Evolutionary conservation across 805 yeast genomes (phyloP).

Genomic region (Starmerella powellii): DNA sequence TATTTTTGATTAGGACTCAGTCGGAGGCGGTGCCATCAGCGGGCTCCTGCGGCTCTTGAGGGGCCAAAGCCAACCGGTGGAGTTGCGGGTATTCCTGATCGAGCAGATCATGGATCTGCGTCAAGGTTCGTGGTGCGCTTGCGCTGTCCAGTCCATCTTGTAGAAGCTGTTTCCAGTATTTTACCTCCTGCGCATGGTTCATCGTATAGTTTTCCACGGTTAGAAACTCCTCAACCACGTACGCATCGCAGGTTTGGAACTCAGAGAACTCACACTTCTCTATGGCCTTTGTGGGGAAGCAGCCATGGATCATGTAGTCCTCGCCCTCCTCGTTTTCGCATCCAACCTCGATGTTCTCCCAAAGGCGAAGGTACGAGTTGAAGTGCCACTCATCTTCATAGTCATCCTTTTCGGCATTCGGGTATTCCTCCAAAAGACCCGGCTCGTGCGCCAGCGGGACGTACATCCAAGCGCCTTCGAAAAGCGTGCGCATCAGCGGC

Average conservation of each 20-base stretch:
- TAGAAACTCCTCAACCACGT: slow-evolving; percentile 12
- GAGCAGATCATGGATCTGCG: too few relatives aligned
- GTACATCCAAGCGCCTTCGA: slow-evolving; percentile 44
- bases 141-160: too few relatives aligned
- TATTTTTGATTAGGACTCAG: too few relatives aligned
- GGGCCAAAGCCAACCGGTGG: too few relatives aligned
- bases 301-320: neutral
- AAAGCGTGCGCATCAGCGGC: slow-evolving; percentile 42
- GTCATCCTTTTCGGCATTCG: neutral
- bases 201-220: slow-evolving; percentile 5
- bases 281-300: neutral
- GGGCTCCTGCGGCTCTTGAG: too few relatives aligned
- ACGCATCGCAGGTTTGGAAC: slow-evolving; percentile 15
- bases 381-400: slow-evolving; percentile 19
- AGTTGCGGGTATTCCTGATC: too few relatives aligned
- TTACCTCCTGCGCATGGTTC: slow-evolving; percentile 4
- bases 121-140: too few relatives aligned
- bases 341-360: slow-evolving; percentile 2
- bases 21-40: too few relatives aligned
- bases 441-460: slow-evolving; percentile 34
- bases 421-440: slow-evolving; percentile 33
- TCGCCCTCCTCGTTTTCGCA: neutral
- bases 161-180: slow-evolving; percentile 3
- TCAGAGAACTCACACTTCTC: neutral
- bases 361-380: slow-evolving; percentile 8